These are phyloP conservation scores for Termitomyces sp. DNA, from an alignment of 768 basidiomycete species.

Conservation along the genomic window DNA sequence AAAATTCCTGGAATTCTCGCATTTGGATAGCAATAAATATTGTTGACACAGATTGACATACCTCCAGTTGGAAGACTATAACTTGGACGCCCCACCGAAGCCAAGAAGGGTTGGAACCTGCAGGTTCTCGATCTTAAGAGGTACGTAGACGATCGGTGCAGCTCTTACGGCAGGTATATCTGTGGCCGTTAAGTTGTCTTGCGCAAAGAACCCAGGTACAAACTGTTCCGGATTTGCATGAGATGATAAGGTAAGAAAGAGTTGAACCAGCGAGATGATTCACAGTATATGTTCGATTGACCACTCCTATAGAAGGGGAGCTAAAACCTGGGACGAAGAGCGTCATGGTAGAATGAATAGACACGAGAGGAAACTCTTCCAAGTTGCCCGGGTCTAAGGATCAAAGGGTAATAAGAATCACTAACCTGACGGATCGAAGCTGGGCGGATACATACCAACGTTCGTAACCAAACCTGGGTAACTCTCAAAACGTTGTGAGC, in stretches of 20 bases:
- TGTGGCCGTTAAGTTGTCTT: slow-evolving; percentile 26
- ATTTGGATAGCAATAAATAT: neutral
- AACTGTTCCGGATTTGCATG: neutral
- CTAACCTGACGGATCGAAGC: neutral
- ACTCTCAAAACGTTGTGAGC: neutral
- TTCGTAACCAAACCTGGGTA: neutral
- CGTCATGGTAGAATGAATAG: neutral
- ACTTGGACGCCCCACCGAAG: slow-evolving; percentile 34
- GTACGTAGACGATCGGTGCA: neutral
- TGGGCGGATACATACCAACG: neutral
- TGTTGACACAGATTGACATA: slow-evolving; percentile 17
- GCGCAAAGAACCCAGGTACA: slow-evolving; percentile 32
- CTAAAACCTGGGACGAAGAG: neutral
- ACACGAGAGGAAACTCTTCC: neutral
- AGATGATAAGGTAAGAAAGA: neutral
- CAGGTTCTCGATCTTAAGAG: neutral
- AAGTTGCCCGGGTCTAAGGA: neutral
- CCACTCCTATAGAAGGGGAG: neutral
- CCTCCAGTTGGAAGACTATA: slow-evolving; percentile 61
- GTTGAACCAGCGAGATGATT: neutral
- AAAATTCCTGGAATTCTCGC: neutral
- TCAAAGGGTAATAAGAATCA: neutral
- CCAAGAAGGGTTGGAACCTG: slow-evolving; percentile 51
- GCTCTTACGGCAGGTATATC: slow-evolving; percentile 24
- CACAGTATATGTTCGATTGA: neutral